Base-by-base conservation (phyloP, 1,284 basidiomycete genomes). In the Heterobasidion irregulare region DNA sequence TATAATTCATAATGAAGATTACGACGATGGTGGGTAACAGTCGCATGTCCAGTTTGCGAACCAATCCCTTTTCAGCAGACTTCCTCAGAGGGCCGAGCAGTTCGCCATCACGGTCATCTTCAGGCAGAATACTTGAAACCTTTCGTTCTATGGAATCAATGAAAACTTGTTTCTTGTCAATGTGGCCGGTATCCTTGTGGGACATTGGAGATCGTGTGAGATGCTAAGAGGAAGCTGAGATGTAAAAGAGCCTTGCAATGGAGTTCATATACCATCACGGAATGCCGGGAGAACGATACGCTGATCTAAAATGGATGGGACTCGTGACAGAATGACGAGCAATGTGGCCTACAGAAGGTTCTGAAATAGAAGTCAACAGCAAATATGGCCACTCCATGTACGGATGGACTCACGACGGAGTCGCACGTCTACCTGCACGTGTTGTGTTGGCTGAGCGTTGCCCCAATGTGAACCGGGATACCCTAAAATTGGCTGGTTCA, bases 1-100 rank as follows among this genome's bases (percentile, higher is more conserved):
- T 84, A 60, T 83, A 85, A 61, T 86, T 86, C 79, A 86, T 78
- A 55, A 86, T 73, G 61, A 75, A 85, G 54, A 86, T 82, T 35
- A 83, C 47, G 48, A 81, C 74, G 54, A 86, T 78, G 0, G 79
- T 82, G 0, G 83, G 82, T 57, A 86, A 64, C 1, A 86, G 66
- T 45, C 84, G 71, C 55, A 68, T 67, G 60, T 86, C 84, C 46
- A 87, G 71, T 61, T 75, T 81, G 44, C 79, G 72, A 13, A 70
- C 65, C 5, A 70, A 61, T 32, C 53, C 57, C 50, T 62, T 63
- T 52, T 70, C 69, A 10, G 67, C 67, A 7, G 59, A 55, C 0
- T 62, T 57, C 38, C 69, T 59, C 8, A 58, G 56, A 8, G 62
- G 62, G 15, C 61, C 59, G 12, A 70, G 65, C 9, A 70, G 57